Evolutionary conservation across 192 early-diverging fungal genomes (phyloP), one percentile per base, ranked within the genome.

Genomic region (Phycomyces blakesleeanus): DNA sequence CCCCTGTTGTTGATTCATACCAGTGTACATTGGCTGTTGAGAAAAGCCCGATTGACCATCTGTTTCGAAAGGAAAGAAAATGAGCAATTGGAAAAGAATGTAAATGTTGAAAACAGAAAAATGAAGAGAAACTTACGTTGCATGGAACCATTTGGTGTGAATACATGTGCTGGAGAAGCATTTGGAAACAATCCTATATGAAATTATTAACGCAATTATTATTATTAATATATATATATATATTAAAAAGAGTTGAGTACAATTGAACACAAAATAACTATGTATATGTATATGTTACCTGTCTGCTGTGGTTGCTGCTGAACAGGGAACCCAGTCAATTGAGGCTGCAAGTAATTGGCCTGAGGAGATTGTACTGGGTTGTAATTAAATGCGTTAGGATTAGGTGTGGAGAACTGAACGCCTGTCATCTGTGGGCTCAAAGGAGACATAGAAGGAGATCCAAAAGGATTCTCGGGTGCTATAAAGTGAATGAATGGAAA

Each of bases 401-500:
- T 70, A 10, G 68, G 68, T 26, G 68, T 70, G 5, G 68, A 70
- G 52, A 70, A 70, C 47, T 64, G 68, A 6, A 70, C 41, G 38
- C 68, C 68, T 16, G 68, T 70, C 51, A 64, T 53, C 39, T 70
- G 68, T 39, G 68, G 55, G 24, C 25, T 34, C 27, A 69, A 29
- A 47, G 57, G 50, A 20, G 61, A 16, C 0, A 51, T 44, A 24
- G 68, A 40, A 49, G 64, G 60, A 1, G 71, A 73, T 14, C 71
- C 71, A 63, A 73, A 73, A 49, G 71, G 71, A 49, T 73, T 73
- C 18, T 73, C 65, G 0, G 71, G 65, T 3, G 71, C 44, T 57
- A 42, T 40, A 16, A 55, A 16, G 0, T 26, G 10, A 11, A 18
- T 39, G 2, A 2, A 47, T 18, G 25, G 37, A 61, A 1, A 1